Evolutionary conservation across 148 eudicot species (phyloP).

Genomic region (Heliamphora exappendiculata): DNA sequence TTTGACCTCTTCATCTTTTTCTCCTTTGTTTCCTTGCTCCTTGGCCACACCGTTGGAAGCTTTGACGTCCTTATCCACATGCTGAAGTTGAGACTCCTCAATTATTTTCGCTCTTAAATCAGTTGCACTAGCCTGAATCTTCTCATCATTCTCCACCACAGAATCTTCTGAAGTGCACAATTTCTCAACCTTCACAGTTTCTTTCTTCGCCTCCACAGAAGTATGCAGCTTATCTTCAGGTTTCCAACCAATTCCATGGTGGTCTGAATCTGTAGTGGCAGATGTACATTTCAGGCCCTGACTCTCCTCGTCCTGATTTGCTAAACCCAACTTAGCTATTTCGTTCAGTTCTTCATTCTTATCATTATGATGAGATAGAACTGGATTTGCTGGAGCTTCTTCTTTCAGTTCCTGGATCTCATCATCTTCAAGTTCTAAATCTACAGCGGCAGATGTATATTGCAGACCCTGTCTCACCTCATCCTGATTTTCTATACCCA

Average conservation of each 20-base stretch:
- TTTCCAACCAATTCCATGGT: conserved; percentile 10
- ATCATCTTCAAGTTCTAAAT: conserved; percentile 12
- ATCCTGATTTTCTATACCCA: conserved; percentile 1
- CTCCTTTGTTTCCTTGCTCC: conserved; percentile 18
- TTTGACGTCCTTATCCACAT: conserved; percentile 21
- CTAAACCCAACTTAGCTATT: conserved; percentile 2
- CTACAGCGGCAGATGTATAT: not conserved
- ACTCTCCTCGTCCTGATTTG: not conserved
- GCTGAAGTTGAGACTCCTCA: conserved; percentile 18
- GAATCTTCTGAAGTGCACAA: conserved; percentile 16
- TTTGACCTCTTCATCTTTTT: conserved; percentile 24
- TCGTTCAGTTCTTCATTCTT: conserved; percentile 3
- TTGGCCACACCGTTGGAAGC: conserved; percentile 12
- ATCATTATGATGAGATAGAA: not conserved
- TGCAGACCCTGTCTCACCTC: conserved; percentile 1
- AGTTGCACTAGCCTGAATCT: conserved; percentile 20
- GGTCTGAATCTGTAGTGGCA: not conserved
- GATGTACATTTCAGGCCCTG: conserved; percentile 5
- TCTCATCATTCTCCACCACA: conserved; percentile 14
- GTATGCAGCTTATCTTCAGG: conserved; percentile 12
- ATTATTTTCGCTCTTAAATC: conserved; percentile 13
- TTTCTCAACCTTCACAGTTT: conserved; percentile 15
- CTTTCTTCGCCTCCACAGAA: conserved; percentile 24
- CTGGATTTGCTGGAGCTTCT: not conserved
- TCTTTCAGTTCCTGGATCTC: not conserved